Conservation (phyloP, 75 land plant species). For the Sequoiadendron giganteum region DNA sequence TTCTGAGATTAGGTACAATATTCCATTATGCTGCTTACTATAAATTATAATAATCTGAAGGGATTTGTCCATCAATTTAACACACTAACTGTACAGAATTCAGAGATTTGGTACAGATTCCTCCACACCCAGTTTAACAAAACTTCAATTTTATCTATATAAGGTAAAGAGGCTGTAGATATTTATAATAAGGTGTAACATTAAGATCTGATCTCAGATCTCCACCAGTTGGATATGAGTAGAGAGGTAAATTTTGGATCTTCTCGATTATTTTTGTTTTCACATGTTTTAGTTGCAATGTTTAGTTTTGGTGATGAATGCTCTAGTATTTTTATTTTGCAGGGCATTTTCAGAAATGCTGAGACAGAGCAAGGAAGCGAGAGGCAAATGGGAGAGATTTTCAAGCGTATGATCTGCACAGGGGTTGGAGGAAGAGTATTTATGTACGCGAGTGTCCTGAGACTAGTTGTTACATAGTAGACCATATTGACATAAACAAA, state of each 20-base stretch:
- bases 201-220: slow-evolving; percentile 6
- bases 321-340: not conserved
- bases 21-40: not conserved
- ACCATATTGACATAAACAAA: not conserved
- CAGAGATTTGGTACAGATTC: slow-evolving; percentile 3
- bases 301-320: not conserved
- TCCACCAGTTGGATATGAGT: not conserved
- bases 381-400: not conserved
- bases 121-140: not conserved
- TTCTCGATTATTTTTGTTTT: not conserved
- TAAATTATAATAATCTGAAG: not conserved
- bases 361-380: not conserved
- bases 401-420: not conserved
- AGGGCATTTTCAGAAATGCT: not conserved
- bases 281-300: not conserved
- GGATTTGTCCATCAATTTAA: not conserved
- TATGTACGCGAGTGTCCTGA: not conserved
- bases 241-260: not conserved
- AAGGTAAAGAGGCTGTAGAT: not conserved
- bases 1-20: not conserved
- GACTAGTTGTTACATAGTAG: not conserved
- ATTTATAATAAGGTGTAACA: not conserved
- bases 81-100: not conserved
- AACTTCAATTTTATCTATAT: not conserved
- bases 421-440: not conserved